Conservation (phyloP, 306 rosid genomes). For the Mimosa bimucronata region DNA sequence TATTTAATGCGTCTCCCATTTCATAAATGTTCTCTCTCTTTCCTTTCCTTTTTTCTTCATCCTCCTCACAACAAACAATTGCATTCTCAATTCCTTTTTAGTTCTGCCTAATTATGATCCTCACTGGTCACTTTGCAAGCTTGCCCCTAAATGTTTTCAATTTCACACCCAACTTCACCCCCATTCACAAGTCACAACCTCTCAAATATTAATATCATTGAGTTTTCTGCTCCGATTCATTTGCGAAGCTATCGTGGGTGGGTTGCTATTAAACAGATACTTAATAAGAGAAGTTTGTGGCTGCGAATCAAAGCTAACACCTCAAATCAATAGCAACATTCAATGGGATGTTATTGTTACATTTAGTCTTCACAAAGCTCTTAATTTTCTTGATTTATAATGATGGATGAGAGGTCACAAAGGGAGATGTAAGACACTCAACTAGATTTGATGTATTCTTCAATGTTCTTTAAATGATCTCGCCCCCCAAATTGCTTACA, state of each 20-base stretch:
- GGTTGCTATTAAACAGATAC: background rate
- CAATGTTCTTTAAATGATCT: slow-evolving; percentile 30
- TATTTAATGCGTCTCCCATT: background rate
- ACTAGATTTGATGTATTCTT: slow-evolving; percentile 28
- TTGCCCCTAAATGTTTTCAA: slow-evolving; percentile 30
- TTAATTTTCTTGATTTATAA: slow-evolving; percentile 34
- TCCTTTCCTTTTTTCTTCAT: background rate
- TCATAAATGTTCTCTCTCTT: background rate
- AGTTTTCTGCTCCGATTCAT: background rate
- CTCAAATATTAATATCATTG: background rate
- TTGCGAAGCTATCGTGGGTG: slow-evolving; percentile 21
- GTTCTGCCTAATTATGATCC: slow-evolving; percentile 34
- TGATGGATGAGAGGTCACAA: slow-evolving; percentile 36
- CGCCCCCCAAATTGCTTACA: background rate
- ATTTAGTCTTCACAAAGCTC: background rate
- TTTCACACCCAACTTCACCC: slow-evolving; percentile 39
- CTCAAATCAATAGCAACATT: slow-evolving; percentile 14
- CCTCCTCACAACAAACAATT: slow-evolving; percentile 5
- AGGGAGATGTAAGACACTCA: slow-evolving; percentile 31
- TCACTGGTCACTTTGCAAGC: background rate
- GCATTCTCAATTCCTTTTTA: slow-evolving; percentile 33
- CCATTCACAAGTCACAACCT: background rate
- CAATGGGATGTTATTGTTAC: slow-evolving; percentile 18
- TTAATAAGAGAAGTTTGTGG: slow-evolving; percentile 12
- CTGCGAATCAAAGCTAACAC: slow-evolving; percentile 31